A percentile compares a stretch with the other conserved stretches of the same genome.
These are phyloP conservation scores for Wickerhamiella vanderwaltii DNA, from an alignment of 805 yeast species.

Conservation along the genomic window DNA sequence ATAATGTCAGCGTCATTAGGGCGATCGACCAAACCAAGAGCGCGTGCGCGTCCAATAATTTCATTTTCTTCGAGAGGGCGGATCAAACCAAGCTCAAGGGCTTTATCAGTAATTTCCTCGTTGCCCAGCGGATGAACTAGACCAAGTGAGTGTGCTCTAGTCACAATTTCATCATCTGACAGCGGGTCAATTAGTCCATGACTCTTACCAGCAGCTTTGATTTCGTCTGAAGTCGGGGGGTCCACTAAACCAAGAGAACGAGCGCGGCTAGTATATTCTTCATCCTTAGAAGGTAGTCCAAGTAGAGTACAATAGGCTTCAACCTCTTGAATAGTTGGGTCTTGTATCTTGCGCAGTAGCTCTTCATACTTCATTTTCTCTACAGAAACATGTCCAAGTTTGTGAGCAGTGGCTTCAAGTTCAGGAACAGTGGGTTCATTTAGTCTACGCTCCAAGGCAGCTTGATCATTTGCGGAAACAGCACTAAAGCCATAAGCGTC, in stretches of 20 bases:
- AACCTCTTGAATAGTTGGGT: slow-evolving; percentile 3
- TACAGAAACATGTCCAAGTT: not conserved
- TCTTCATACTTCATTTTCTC: not conserved
- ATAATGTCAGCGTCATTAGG: slow-evolving; percentile 13
- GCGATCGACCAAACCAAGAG: slow-evolving; percentile 16
- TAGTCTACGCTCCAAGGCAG: not conserved
- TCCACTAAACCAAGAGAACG: slow-evolving; percentile 15
- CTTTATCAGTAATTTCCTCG: slow-evolving; percentile 1
- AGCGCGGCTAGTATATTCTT: slow-evolving; percentile 1
- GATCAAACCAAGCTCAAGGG: slow-evolving; percentile 2
- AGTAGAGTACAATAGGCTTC: not conserved
- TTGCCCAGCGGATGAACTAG: slow-evolving; percentile 13
- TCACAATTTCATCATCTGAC: slow-evolving; percentile 1
- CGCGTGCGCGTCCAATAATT: slow-evolving; percentile 19
- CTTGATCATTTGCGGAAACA: not conserved
- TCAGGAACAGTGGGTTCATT: not conserved
- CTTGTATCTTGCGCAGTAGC: not conserved
- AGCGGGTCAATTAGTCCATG: slow-evolving; percentile 15
- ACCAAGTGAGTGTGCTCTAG: slow-evolving; percentile 2
- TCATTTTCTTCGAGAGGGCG: slow-evolving; percentile 36
- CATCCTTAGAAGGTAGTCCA: slow-evolving; percentile 35
- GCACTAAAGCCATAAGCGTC: not conserved
- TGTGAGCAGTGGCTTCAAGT: slow-evolving; percentile 1
- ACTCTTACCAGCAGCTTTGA: slow-evolving; percentile 9
- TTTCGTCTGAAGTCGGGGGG: slow-evolving; percentile 7